Base-by-base conservation (phyloP, 768 basidiomycete species). In the Mycena maculata region DNA sequence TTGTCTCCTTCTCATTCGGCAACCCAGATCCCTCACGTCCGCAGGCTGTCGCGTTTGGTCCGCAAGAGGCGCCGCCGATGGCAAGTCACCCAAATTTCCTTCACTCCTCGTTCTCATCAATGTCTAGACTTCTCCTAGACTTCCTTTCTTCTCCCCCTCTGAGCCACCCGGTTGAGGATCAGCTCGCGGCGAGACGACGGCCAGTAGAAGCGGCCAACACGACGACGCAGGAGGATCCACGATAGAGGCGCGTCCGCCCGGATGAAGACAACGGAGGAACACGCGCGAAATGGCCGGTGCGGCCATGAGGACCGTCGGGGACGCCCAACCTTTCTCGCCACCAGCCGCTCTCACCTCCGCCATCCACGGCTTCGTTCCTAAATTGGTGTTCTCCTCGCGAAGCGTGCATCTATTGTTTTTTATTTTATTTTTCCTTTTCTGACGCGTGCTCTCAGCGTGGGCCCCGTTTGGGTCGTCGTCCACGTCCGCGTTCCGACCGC, bases 391-490 rank as follows among this genome's bases (percentile, higher is more conserved):
- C 22, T 11, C 38, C 25, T 56, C 41, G 25, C 41, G 41, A 56
- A 39, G 55, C 42, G 55, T 31, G 7, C 48, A 28, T 49, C 31
- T 49, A 27, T 31, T 49, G 12, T 28, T 16, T 20, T 31, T 30
- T 16, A 27, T 12, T 20, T 20, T 36, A 36, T 28, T 23, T 28
- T 44, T 13, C n/a, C 16, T 30, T 15, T 28, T 15, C 41, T n/a
- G 20, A 18, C 23, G 7, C 22, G 27, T 5, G 23, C 16, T 12
- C 22, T 12, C 22, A 56, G 41, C 28, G 55, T 39, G 22, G 20
- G 55, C 27, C 55, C 39, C 55, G 41, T 39, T 44, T 42, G 41
- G 41, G 28, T 49, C 48, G 36, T 41, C 38, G 55, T 44, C 25
- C 39, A 16, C 16, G 25, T 20, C 25, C 39, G 39, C 25, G 4